Base-by-base conservation (phyloP, 345 rosid genomes). In the Euphorbia peplus region DNA sequence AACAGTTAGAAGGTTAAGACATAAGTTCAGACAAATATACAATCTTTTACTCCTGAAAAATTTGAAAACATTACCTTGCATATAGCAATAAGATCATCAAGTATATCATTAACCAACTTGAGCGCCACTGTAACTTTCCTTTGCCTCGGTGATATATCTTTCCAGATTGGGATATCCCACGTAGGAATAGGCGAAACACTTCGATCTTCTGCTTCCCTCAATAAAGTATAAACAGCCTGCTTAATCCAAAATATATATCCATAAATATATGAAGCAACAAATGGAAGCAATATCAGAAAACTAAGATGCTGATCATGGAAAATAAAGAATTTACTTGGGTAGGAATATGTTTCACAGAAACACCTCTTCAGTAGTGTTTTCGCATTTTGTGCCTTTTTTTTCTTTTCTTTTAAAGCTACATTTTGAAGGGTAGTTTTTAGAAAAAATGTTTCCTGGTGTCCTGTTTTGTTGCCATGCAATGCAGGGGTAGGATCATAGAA, bases 131-230 rank as follows among this genome's bases (percentile, higher is more conserved):
- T 48, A 71, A 91, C 97, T 76, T 89, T 91, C 83, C 82, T 93
- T 62, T 86, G 97, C 64, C 81, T 73, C 0, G 98, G 98, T 35
- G 96, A 93, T 55, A 93, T 81, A 75, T 93, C 91, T 76, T 93
- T 93, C 96, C 96, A 91, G 54, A 93, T 84, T 0, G 98, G 98
- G 69, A 93, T 79, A 58, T 93, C 97, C 98, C 97, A 93, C 21
- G 81, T 54, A 39, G 98, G 97, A 73, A 93, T 84, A 58, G 98
- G 98, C 37, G 97, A 73, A 75, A 93, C 89, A 77, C 98, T 93
- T 70, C 98, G 82, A 63, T 93, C 97, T 77, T 93, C 98, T 64
- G 98, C 98, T 79, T 93, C 98, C 71, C 96, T 82, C 70, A 93
- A 64, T 71, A 91, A 91, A 18, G 92, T 86, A 76, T 93, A 93